phyloP scores from a whole-genome alignment of 179 eudicot genomes.

The Monotropa hypopitys region DNA sequence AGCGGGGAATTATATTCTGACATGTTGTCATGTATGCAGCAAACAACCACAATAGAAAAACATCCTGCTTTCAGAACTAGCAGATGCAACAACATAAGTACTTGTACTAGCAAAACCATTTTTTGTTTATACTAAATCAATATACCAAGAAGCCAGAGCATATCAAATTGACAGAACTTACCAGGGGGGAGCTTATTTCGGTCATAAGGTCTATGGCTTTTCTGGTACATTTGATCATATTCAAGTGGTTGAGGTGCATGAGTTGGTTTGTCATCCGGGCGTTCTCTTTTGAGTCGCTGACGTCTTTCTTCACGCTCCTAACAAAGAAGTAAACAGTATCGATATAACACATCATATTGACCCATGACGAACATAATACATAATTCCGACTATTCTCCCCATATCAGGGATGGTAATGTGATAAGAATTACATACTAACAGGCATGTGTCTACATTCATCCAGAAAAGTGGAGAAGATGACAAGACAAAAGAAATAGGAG shows the following conservation, averaged over 20 bases:
- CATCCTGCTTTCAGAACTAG: neutral
- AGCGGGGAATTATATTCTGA: neutral
- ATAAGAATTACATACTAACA: neutral
- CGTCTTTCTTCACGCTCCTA: slow-evolving; percentile 96
- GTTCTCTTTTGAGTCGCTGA: slow-evolving; percentile 51
- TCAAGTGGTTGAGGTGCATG: slow-evolving; percentile 27
- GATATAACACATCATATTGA: neutral
- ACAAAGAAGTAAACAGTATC: slow-evolving; percentile 12
- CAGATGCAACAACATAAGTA: neutral
- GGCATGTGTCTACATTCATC: neutral
- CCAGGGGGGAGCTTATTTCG: slow-evolving; percentile 73
- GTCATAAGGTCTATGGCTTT: slow-evolving; percentile 38
- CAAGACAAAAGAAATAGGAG: neutral
- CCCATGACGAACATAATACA: neutral
- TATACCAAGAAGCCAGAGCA: neutral
- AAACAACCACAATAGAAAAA: slow-evolving; percentile 1
- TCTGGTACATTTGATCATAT: slow-evolving; percentile 40
- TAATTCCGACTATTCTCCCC: neutral
- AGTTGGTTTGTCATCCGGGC: slow-evolving; percentile 50
- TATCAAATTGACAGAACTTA: slow-evolving; percentile 16
- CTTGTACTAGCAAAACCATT: neutral
- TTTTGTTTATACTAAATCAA: neutral
- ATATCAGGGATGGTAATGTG: neutral
- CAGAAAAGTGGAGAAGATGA: neutral
- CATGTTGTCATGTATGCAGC: neutral